A percentile compares a stretch with the other conserved stretches of the same genome.
phyloP scores from a whole-genome alignment of 192 early-diverging fungal species.

The Pilaira anomala region DNA sequence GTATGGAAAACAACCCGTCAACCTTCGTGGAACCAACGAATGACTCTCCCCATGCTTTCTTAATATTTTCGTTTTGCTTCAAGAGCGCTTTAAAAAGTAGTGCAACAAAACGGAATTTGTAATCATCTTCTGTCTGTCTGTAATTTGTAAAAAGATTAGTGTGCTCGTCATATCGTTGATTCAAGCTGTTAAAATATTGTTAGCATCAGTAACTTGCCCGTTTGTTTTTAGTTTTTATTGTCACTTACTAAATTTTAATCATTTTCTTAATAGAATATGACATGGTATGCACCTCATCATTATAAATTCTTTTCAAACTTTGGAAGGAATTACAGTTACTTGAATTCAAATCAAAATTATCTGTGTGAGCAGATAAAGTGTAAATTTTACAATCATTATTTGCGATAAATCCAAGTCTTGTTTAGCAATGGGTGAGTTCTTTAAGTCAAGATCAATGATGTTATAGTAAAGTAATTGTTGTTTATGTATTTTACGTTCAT shows the following conservation, averaged over 20 bases:
- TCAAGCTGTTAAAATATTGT: neutral
- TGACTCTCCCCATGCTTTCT: neutral
- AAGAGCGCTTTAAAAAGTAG: neutral
- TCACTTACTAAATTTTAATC: neutral
- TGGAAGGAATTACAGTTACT: neutral
- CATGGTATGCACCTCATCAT: neutral
- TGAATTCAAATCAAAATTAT: neutral
- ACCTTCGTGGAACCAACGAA: neutral
- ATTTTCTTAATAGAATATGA: neutral
- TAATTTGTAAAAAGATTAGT: neutral
- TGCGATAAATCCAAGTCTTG: neutral
- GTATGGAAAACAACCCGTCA: neutral
- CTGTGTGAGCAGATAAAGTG: neutral
- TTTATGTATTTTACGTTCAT: neutral
- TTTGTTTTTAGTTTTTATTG: neutral
- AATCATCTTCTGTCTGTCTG: neutral
- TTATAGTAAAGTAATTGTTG: neutral
- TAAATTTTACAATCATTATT: neutral
- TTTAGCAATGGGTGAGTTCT: neutral
- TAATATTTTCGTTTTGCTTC: neutral
- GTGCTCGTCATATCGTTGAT: neutral
- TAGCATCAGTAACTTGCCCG: neutral
- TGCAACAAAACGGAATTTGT: neutral
- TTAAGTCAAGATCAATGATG: neutral
- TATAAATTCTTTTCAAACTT: neutral